These are phyloP conservation scores for Mycena amicta DNA, from an alignment of 768 basidiomycete genomes.

Conservation along the genomic window DNA sequence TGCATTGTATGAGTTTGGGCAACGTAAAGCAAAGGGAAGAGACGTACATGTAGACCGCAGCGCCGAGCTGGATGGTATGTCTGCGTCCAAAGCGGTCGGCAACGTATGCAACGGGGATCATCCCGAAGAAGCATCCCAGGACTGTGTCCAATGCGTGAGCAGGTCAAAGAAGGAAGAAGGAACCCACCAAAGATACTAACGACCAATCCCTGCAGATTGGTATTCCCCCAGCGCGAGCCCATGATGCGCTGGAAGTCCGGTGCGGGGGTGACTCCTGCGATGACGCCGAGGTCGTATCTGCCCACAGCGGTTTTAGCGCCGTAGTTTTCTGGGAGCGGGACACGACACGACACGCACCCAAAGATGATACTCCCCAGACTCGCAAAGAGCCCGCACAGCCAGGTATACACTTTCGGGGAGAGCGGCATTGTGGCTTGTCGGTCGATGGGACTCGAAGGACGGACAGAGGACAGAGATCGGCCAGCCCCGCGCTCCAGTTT, in stretches of 20 bases:
- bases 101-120: constrained; percentile 44
- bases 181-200: constrained; percentile 43
- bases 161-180: background rate
- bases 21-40: background rate
- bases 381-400: constrained; percentile 55
- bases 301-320: background rate
- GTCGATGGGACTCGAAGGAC: constrained; percentile 1
- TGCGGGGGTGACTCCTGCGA: constrained; percentile 47
- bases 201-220: constrained; percentile 42
- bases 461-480: too few species aligned
- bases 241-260: constrained; percentile 41
- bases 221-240: constrained; percentile 38
- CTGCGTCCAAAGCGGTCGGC: constrained; percentile 43
- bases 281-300: constrained; percentile 52
- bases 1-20: constrained; percentile 13
- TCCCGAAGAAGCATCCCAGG: constrained; percentile 46
- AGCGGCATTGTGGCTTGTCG: constrained; percentile 32
- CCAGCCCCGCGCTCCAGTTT: too few species aligned
- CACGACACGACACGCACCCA: constrained; percentile 25
- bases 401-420: constrained; percentile 53
- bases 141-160: constrained; percentile 26
- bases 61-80: constrained; percentile 43
- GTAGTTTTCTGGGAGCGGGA: background rate
- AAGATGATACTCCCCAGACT: constrained; percentile 50
- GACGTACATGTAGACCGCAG: constrained; percentile 40